phyloP scores from a whole-genome alignment of 768 basidiomycete genomes.

The Lentinula detonsa region DNA sequence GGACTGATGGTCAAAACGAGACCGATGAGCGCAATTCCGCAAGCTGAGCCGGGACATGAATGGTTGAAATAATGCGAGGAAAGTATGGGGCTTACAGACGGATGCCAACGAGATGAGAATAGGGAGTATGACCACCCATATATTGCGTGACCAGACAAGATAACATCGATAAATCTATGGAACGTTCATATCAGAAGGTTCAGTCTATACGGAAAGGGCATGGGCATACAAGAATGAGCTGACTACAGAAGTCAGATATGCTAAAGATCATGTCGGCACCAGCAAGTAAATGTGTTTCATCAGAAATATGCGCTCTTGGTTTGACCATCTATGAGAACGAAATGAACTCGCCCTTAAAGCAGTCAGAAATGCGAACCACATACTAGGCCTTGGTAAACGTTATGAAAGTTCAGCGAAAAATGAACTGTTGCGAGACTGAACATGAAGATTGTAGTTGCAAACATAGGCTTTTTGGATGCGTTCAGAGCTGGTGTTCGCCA shows the following conservation, averaged over 20 bases:
- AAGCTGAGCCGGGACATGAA: constrained; percentile 15
- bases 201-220: background rate
- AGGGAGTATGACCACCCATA: constrained; percentile 26
- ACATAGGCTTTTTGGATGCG: background rate
- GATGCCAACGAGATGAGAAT: constrained; percentile 24
- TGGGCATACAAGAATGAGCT: background rate
- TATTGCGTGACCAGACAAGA: constrained; percentile 30
- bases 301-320: background rate
- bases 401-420: background rate
- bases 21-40: constrained; percentile 20
- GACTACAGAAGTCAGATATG: background rate
- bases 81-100: constrained; percentile 22
- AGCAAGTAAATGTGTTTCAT: background rate
- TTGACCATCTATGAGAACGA: background rate
- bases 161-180: constrained; percentile 31
- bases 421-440: background rate
- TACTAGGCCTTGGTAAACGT: background rate
- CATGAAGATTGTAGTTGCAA: background rate
- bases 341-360: background rate
- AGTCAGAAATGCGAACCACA: background rate
- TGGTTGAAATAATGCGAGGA: background rate
- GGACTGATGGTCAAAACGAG: constrained; percentile 23
- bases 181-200: background rate
- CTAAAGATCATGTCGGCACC: background rate
- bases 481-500: background rate